Base-by-base conservation (phyloP, 1,284 basidiomycete genomes). In the Xerocomus nothofagi region DNA sequence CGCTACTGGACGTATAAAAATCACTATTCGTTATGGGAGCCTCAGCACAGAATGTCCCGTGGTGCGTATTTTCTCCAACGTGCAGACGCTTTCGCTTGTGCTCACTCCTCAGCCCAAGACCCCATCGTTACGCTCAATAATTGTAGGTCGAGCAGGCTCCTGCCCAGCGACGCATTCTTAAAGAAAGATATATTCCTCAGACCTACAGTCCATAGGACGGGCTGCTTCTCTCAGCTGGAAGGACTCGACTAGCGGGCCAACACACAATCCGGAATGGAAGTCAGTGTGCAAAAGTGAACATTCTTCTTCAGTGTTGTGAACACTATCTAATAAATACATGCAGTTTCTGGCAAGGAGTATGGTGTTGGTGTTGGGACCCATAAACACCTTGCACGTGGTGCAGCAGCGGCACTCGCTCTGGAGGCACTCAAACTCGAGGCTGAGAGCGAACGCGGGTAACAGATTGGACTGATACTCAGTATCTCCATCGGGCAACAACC, bases 241-340 rank as follows among this genome's bases (percentile, higher is more conserved):
- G 24, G 80, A 84, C 38, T 70, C 68, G 0, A 62, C 57, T 6
- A 60, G 65, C 17, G 83, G 82, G 0, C 72, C 72, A 0, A 68
- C 69, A n/a, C 73, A 83, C 51, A 66, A 65, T 3, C 78, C 75
- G 4, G 60, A 66, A 33, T 87, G 84, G 84, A 81, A 71, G 4
- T 76, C 69, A 3, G 55, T 74, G 4, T 86, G 82, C 63, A 85
- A 80, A 72, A 75, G 84, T 84, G 59, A 61, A 68, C 55, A 20
- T 40, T 36, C 49, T 27, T 52, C 14, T 45, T 50, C 32, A 30
- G 7, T 51, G 50, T 33, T 43, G 31, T 32, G 47, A 38, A 43
- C 29, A 44, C 41, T 39, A 9, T 42, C 53, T 69, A 11, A 68
- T 50, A 27, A 1, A 39, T 46, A 27, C 11, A 4, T 46, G 27